phyloP scores from a whole-genome alignment of 202 grass and related monocot genomes.

The Schoenoplectus triqueter region DNA sequence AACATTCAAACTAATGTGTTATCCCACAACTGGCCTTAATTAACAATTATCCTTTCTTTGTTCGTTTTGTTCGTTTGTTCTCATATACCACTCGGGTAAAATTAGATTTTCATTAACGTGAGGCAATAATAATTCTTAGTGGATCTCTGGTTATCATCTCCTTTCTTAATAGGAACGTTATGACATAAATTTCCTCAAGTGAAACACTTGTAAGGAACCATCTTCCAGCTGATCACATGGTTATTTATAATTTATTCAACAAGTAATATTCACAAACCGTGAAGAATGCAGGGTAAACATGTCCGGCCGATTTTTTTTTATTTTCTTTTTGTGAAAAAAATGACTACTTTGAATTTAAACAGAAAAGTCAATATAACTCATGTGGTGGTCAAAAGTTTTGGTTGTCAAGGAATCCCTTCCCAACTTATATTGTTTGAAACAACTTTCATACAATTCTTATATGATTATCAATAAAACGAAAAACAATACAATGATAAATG shows the following conservation, averaged over 20 bases:
- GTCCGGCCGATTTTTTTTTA: neutral
- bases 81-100: neutral
- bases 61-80: neutral
- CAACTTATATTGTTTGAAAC: too few species aligned
- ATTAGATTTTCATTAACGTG: neutral
- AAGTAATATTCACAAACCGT: neutral
- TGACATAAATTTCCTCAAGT: neutral
- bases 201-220: neutral
- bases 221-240: neutral
- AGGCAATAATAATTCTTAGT: neutral
- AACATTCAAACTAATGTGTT: too few species aligned
- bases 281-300: neutral
- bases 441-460: too few species aligned
- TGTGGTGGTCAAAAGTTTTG: too few species aligned
- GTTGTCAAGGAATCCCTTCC: too few species aligned
- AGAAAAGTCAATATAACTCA: too few species aligned
- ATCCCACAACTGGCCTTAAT: too few species aligned
- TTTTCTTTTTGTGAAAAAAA: neutral
- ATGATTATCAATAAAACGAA: too few species aligned
- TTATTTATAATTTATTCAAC: neutral
- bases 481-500: too few species aligned
- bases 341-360: neutral
- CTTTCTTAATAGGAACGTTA: neutral
- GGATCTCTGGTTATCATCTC: neutral
- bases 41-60: neutral